These are phyloP conservation scores for Rhodamnia rubescens DNA, from an alignment of 345 rosid species.

Conservation along the genomic window DNA sequence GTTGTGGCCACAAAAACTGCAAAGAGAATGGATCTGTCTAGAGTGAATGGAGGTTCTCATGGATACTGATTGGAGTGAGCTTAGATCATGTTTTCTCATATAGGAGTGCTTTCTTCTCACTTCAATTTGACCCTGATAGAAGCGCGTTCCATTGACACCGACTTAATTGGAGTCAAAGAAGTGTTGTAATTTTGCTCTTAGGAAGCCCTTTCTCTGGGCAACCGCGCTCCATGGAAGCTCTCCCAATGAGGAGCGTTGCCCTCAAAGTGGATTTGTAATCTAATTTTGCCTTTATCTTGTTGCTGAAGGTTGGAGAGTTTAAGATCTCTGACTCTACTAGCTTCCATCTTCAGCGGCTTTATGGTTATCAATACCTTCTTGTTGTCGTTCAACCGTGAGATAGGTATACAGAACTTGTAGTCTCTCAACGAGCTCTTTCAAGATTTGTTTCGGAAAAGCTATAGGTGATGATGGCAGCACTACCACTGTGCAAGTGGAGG, in stretches of 20 bases:
- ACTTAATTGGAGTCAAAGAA: neutral
- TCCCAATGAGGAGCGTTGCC: neutral
- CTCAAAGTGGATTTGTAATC: neutral
- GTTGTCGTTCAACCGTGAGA: neutral
- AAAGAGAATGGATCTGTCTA: neutral
- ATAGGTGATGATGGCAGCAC: neutral
- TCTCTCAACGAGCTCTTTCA: neutral
- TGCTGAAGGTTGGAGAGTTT: neutral
- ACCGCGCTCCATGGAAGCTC: neutral
- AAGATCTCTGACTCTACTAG: neutral
- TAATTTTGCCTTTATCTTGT: neutral
- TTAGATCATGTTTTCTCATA: neutral
- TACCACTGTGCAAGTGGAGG: neutral
- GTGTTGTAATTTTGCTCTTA: neutral
- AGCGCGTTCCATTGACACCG: neutral
- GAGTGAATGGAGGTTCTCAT: neutral
- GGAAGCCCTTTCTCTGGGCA: neutral
- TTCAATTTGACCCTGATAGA: neutral
- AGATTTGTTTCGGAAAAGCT: neutral
- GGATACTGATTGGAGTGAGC: neutral
- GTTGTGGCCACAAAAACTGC: neutral
- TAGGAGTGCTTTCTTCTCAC: neutral
- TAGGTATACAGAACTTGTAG: neutral
- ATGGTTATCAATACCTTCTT: neutral
- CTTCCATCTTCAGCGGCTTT: neutral